Conservation (phyloP, 2,329 filamentous ascomycete species). For the Colletotrichum lupini region DNA sequence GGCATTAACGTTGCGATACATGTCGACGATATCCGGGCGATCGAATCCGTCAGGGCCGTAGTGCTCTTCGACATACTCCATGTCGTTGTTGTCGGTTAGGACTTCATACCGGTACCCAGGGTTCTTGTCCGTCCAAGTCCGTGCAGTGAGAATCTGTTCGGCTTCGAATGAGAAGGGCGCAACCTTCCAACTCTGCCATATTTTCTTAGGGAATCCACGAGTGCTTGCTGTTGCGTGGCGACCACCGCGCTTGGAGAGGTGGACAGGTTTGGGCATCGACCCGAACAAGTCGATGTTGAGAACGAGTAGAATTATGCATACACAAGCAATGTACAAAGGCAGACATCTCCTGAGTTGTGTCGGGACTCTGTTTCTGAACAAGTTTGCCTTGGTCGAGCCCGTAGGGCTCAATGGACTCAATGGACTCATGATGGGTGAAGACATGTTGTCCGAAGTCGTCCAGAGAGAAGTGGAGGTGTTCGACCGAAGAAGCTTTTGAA, state of each 20-base stretch:
- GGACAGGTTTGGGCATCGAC: slow-evolving; percentile 40
- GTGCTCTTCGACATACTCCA: slow-evolving; percentile 75
- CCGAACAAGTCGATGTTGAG: slow-evolving; percentile 56
- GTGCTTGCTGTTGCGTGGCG: slow-evolving; percentile 33
- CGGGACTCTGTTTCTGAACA: slow-evolving; percentile 52
- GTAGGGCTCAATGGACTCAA: slow-evolving; percentile 22
- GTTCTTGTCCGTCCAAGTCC: slow-evolving; percentile 75
- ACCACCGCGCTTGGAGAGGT: slow-evolving; percentile 33
- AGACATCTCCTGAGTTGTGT: slow-evolving; percentile 60
- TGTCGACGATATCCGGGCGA: slow-evolving; percentile 72
- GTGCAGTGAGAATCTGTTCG: slow-evolving; percentile 68
- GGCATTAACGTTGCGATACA: slow-evolving; percentile 69
- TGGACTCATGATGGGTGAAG: slow-evolving; percentile 28
- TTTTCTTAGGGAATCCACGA: slow-evolving; percentile 70
- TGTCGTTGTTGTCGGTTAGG: slow-evolving; percentile 74
- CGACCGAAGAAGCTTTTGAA: slow-evolving; percentile 6
- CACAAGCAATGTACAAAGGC: slow-evolving; percentile 55
- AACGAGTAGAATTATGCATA: slow-evolving; percentile 58
- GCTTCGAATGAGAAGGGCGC: slow-evolving; percentile 74
- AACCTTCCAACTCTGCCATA: slow-evolving; percentile 84
- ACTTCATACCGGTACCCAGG: slow-evolving; percentile 76
- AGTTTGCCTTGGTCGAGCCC: slow-evolving; percentile 16
- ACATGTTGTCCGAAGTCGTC: slow-evolving; percentile 14
- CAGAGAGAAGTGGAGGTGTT: not conserved
- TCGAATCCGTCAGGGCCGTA: slow-evolving; percentile 74